These are phyloP conservation scores for Punctularia strigosozonata DNA, from an alignment of 768 basidiomycete genomes.

Conservation along the genomic window DNA sequence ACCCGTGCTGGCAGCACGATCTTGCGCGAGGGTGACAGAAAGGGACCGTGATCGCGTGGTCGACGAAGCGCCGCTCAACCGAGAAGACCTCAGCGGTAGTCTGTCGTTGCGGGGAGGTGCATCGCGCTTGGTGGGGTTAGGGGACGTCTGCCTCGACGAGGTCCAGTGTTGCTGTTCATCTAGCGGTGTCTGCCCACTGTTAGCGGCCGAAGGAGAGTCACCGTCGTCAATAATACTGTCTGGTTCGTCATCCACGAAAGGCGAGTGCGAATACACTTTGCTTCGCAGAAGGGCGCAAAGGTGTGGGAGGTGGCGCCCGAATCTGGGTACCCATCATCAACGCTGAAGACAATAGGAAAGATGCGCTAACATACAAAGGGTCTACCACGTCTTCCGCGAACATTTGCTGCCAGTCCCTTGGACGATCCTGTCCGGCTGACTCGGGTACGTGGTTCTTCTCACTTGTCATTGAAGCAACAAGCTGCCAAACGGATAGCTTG, in stretches of 20 bases:
- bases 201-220: no score
- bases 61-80: constrained; percentile 32
- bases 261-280: constrained; percentile 58
- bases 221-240: neutral
- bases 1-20: constrained; percentile 30
- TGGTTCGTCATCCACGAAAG: constrained; percentile 7
- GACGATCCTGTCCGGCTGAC: constrained; percentile 16
- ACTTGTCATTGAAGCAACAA: constrained; percentile 28
- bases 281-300: constrained; percentile 44
- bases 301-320: constrained; percentile 39
- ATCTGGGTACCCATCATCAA: constrained; percentile 25
- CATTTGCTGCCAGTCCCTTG: constrained; percentile 59
- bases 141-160: no score
- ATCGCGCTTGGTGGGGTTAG: no score
- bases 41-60: constrained; percentile 24
- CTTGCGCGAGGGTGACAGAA: constrained; percentile 60
- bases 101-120: no score
- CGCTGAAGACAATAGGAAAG: constrained; percentile 1
- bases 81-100: neutral
- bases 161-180: no score
- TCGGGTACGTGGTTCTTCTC: constrained; percentile 9
- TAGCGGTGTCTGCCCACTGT: no score
- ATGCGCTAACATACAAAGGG: constrained; percentile 32
- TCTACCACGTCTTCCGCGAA: constrained; percentile 64
- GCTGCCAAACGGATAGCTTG: constrained; percentile 69